Evolutionary conservation across 2,329 filamentous ascomycete genomes (phyloP).

Genomic region (Cytospora mali): DNA sequence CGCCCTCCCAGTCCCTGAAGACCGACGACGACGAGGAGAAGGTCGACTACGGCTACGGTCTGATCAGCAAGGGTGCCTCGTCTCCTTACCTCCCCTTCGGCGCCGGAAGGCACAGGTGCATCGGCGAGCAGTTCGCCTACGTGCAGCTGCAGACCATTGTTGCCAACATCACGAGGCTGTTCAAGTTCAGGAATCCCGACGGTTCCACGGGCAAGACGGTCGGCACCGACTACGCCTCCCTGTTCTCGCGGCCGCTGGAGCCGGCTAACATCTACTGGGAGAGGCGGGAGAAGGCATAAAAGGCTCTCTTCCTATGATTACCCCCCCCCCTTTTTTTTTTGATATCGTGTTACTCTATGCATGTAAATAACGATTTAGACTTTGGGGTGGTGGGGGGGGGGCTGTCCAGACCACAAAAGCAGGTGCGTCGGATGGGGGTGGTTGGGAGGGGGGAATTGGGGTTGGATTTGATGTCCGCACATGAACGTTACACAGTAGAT

Average conservation of each 20-base stretch:
- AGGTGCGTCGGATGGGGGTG: not conserved
- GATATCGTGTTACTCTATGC: conserved; percentile 6
- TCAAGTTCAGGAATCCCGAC: conserved; percentile 78
- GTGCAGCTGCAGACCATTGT: conserved; percentile 86
- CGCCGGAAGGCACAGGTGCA: conserved; percentile 89
- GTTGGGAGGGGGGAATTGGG: too few species aligned
- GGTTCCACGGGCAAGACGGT: conserved; percentile 67
- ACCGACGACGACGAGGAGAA: conserved; percentile 68
- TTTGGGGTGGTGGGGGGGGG: not conserved
- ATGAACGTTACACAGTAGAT: not conserved
- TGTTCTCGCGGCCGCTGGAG: conserved; percentile 74
- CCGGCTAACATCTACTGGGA: conserved; percentile 78
- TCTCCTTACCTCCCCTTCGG: conserved; percentile 95
- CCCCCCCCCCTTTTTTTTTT: too few species aligned
- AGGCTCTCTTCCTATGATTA: too few species aligned
- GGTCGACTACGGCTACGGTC: conserved; percentile 90
- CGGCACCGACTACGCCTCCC: conserved; percentile 67
- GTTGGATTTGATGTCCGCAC: not conserved
- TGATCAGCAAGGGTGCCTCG: conserved; percentile 86
- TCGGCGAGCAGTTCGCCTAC: conserved; percentile 96
- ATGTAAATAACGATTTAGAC: conserved; percentile 23
- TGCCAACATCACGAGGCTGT: conserved; percentile 72
- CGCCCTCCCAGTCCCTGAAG: conserved; percentile 46
- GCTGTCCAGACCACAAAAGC: not conserved
- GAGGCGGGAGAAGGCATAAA: conserved; percentile 53